phyloP scores from a whole-genome alignment of 306 rosid genomes.

The Inga laurina region DNA sequence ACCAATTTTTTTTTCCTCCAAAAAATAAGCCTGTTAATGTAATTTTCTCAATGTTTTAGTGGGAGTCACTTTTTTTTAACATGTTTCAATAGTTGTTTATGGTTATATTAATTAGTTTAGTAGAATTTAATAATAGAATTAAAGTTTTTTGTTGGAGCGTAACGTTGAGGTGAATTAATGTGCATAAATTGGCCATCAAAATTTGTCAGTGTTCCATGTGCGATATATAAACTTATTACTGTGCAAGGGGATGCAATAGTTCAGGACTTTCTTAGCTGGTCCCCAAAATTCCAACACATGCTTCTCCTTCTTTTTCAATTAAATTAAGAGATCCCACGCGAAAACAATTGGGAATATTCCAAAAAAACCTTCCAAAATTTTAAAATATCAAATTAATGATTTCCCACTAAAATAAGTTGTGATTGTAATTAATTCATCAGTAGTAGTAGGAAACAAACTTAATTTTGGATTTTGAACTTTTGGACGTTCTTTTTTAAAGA shows the following conservation, averaged over 20 bases:
- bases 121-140: neutral
- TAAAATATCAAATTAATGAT: no score
- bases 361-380: no score
- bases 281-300: neutral
- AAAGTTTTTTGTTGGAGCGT: neutral
- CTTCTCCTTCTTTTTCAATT: neutral
- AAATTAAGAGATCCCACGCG: slow-evolving; percentile 6
- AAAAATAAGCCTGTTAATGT: neutral
- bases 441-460: no score
- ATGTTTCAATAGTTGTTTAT: no score
- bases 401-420: no score
- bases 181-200: no score
- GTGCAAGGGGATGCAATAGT: neutral
- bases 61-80: neutral
- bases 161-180: neutral
- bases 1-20: neutral
- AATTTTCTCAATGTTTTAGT: neutral
- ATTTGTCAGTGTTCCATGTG: neutral
- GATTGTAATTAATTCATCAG: no score
- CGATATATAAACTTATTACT: neutral
- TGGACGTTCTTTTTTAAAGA: no score
- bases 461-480: no score
- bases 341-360: no score
- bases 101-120: neutral
- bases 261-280: neutral